These are phyloP conservation scores for Xylaria sp. DNA, from an alignment of 2,329 filamentous ascomycete species.

Conservation along the genomic window DNA sequence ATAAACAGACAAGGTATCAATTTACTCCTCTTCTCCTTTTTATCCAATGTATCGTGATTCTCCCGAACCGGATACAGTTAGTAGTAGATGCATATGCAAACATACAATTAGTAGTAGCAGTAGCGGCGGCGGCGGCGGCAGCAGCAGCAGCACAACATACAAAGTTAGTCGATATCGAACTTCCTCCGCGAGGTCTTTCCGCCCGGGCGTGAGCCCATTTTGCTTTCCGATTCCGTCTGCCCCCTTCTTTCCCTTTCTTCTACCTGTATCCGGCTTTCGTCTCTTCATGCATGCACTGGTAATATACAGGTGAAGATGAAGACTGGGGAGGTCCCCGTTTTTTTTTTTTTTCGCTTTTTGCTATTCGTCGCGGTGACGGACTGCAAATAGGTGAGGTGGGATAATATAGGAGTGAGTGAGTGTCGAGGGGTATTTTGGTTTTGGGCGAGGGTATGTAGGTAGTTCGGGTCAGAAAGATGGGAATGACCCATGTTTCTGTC, in stretches of 20 bases:
- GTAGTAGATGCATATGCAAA: conserved; percentile 16
- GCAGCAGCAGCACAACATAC: conserved; percentile 14
- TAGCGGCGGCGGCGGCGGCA: too few relatives aligned
- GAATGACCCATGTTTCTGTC: not conserved
- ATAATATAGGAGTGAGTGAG: not conserved
- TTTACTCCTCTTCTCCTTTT: not conserved
- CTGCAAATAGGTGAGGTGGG: conserved; percentile 2
- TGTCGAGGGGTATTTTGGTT: not conserved
- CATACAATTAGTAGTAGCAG: conserved; percentile 1
- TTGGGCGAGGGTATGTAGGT: not conserved
- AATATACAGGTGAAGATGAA: conserved; percentile 27
- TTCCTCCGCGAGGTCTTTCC: not conserved
- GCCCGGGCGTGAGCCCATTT: conserved; percentile 27
- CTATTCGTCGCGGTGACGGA: not conserved
- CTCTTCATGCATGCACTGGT: conserved; percentile 19
- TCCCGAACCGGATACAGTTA: conserved; percentile 10
- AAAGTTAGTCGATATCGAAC: not conserved
- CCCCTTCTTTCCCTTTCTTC: not conserved
- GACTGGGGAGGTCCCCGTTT: not conserved
- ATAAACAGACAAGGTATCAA: conserved; percentile 28
- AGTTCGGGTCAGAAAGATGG: not conserved
- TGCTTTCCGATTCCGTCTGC: conserved; percentile 15
- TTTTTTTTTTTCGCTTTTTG: conserved; percentile 2
- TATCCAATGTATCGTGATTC: not conserved
- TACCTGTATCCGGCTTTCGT: conserved; percentile 10